Percentiles rank a stretch among this genome's conserved stretches.
phyloP scores from a whole-genome alignment of 371 early-diverging fungal species.

The Blakeslea trispora region DNA sequence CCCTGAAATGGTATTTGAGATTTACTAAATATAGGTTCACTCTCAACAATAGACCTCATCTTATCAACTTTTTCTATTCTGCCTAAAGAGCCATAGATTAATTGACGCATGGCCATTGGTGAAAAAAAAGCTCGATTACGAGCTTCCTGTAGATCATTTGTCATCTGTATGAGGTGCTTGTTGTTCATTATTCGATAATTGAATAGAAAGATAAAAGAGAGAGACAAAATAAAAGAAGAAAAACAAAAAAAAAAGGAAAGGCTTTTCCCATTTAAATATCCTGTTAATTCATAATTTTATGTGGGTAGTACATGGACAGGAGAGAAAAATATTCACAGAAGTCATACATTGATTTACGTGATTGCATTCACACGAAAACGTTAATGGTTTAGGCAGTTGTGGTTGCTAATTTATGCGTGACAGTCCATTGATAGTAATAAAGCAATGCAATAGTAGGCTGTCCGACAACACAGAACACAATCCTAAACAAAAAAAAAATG shows the following conservation, averaged over 20 bases:
- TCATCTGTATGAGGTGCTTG: slow-evolving; percentile 35
- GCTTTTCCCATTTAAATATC: no score
- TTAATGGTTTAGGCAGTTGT: not conserved
- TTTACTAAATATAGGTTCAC: slow-evolving; percentile 51
- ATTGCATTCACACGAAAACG: not conserved
- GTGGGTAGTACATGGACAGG: no score
- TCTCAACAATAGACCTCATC: slow-evolving; percentile 34
- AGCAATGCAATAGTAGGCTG: slow-evolving; percentile 82
- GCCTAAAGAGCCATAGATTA: slow-evolving; percentile 45
- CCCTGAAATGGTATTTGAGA: slow-evolving; percentile 34
- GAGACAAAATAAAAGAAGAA: slow-evolving; percentile 1
- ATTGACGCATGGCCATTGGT: slow-evolving; percentile 33
- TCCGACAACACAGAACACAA: slow-evolving; percentile 83
- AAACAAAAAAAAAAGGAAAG: not conserved
- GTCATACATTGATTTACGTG: slow-evolving; percentile 3
- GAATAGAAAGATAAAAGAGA: slow-evolving; percentile 6
- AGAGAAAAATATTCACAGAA: not conserved
- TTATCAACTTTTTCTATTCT: slow-evolving; percentile 31
- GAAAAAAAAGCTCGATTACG: slow-evolving; percentile 50
- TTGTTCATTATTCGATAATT: slow-evolving; percentile 13
- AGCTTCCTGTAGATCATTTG: slow-evolving; percentile 49
- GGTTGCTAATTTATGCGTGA: slow-evolving; percentile 34
- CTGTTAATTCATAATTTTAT: no score
- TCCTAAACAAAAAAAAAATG: slow-evolving; percentile 30
- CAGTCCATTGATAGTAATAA: slow-evolving; percentile 83